Evolutionary conservation across 768 basidiomycete species (phyloP), one percentile per base, ranked within the genome.

Genomic region (Lactarius evosmus): DNA sequence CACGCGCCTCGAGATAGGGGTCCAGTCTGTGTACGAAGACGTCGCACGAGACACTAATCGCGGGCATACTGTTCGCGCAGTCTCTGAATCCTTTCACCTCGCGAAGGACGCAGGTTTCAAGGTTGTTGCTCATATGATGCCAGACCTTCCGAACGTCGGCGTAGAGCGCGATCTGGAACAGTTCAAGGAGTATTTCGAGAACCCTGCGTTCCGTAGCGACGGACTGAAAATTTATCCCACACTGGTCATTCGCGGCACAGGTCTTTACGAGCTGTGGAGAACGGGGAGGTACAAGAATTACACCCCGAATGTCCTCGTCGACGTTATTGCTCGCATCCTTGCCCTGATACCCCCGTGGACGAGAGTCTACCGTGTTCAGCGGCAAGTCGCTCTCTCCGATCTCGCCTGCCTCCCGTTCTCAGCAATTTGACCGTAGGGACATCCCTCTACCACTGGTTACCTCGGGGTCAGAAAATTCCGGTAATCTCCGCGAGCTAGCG

Each of bases 101-200:
- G 89, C 95, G 22, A 99, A 99, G 74, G 96, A 99, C 71, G 97
- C 96, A 1, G 97, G 97, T 4, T 99, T 97, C 87, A 99, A 99
- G 76, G 95, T 99, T 60, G 97, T 99, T 32, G 95, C 95, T 22
- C 97, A 99, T 74, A 98, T 98, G 97, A 99, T 99, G 95, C 95
- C 95, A 16, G 96, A 99, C 74, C 83, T 98, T 9, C 96, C 96
- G 9, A 99, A 99, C 73, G 93, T 98, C 62, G 97, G 97, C 36
- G 83, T 96, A 63, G 97, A 98, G 78, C 86, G 97, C 61, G 97
- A 99, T 75, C 84, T 99, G 53, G 95, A 95, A 71, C 97, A 98
- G 72, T 99, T 99, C 83, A 95, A 97, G 74, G 97, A 98, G 74
- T 99, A 95, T 75, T 99, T 99, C 70, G 97, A 99, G 78, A 98